Percentiles rank a stretch among this genome's conserved stretches.
Evolutionary conservation across 257 asterid species (phyloP).

Genomic region (Scutellaria baicalensis): DNA sequence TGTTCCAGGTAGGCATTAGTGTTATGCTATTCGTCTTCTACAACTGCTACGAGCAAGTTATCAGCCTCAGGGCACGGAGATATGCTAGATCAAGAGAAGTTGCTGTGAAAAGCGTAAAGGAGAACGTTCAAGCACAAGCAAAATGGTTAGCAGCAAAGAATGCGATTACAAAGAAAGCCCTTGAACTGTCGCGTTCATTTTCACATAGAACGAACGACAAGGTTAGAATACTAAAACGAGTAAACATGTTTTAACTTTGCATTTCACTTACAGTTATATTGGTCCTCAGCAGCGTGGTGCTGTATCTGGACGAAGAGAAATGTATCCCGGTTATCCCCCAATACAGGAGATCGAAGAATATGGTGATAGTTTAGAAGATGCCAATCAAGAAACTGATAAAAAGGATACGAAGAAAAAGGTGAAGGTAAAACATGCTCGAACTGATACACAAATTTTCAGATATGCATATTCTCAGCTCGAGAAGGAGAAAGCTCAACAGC

Average conservation of each 20-base stretch:
- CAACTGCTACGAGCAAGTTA: conserved; percentile 64
- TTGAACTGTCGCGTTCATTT: conserved; percentile 50
- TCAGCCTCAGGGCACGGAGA: conserved; percentile 50
- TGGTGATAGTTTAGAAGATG: conserved; percentile 26
- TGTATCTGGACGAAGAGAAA: conserved; percentile 27
- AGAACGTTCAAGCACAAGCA: conserved; percentile 63
- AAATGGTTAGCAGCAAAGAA: conserved; percentile 68
- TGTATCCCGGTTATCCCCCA: conserved; percentile 27
- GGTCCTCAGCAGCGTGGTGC: conserved; percentile 29
- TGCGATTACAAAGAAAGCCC: conserved; percentile 50
- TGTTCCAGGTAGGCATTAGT: conserved; percentile 52
- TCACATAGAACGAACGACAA: conserved; percentile 27
- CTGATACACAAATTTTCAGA: conserved; percentile 71
- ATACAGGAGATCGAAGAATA: conserved; percentile 42
- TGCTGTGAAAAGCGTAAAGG: conserved; percentile 66
- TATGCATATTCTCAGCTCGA: conserved; percentile 88
- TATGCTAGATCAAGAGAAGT: conserved; percentile 77
- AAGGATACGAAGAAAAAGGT: conserved; percentile 30
- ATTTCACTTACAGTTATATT: conserved; percentile 18
- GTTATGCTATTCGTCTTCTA: conserved; percentile 55
- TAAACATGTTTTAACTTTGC: conserved; percentile 11
- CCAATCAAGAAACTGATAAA: conserved; percentile 17
- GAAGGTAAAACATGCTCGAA: conserved; percentile 54
- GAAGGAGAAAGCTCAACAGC: conserved; percentile 77
- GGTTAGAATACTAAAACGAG: conserved; percentile 21